Conservation (phyloP, 352 stramenopile species). For the Phytopythium ostracodes region DNA sequence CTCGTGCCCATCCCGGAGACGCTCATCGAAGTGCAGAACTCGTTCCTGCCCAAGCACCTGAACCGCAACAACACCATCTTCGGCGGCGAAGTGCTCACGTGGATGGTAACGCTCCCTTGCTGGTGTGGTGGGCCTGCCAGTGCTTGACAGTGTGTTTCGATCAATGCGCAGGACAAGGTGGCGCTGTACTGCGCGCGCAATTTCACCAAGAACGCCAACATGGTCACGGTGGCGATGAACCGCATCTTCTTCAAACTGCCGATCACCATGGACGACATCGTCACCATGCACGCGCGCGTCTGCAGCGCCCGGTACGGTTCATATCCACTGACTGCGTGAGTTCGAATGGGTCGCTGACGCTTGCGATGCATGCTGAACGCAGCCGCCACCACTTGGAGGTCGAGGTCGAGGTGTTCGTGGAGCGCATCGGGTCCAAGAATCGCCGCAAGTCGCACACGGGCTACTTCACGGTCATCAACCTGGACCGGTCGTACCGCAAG, state of each 20-base stretch:
- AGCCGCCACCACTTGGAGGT: constrained; percentile 66
- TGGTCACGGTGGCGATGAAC: constrained; percentile 65
- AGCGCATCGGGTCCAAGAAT: constrained; percentile 37
- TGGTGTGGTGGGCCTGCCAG: not conserved
- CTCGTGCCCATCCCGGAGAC: constrained; percentile 55
- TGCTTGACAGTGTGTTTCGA: not conserved
- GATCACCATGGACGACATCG: constrained; percentile 61
- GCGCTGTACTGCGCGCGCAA: constrained; percentile 59
- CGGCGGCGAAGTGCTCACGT: constrained; percentile 59
- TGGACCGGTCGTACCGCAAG: constrained; percentile 50
- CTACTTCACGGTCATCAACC: constrained; percentile 66
- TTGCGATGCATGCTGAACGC: not conserved
- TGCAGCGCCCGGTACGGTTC: constrained; percentile 41
- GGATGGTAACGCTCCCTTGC: constrained; percentile 24
- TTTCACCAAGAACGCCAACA: constrained; percentile 67
- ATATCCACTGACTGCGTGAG: not conserved
- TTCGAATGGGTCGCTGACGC: not conserved
- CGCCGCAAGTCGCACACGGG: constrained; percentile 58
- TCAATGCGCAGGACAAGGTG: constrained; percentile 37
- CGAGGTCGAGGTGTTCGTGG: constrained; percentile 72
- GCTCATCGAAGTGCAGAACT: constrained; percentile 72
- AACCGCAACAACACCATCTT: constrained; percentile 80
- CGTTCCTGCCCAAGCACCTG: constrained; percentile 65
- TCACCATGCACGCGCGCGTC: constrained; percentile 62
- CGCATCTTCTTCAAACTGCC: constrained; percentile 71